A percentile compares a stretch with the other conserved stretches of the same genome.
Conservation (phyloP, 1,284 basidiomycete genomes). For the Naganishia sp. region DNA sequence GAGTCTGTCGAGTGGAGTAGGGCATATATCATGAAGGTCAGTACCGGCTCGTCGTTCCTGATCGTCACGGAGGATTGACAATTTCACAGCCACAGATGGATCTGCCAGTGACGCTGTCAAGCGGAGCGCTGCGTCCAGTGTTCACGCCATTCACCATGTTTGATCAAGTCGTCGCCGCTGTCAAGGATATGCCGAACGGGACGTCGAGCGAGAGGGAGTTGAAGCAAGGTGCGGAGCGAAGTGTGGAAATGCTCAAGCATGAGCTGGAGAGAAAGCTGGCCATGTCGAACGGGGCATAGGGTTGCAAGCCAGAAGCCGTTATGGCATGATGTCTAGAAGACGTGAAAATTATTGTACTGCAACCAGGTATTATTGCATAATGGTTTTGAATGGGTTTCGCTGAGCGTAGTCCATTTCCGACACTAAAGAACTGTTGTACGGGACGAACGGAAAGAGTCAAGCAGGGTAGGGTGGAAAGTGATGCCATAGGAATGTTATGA, state of each 20-base stretch:
- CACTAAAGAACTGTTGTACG: no score
- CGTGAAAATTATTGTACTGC: background rate
- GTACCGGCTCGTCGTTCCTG: conserved; percentile 35
- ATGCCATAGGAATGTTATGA: background rate
- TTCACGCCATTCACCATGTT: conserved; percentile 29
- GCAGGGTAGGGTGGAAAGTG: background rate
- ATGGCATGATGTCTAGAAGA: background rate
- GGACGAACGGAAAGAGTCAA: background rate
- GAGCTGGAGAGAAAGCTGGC: conserved; percentile 31
- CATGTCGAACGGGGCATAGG: conserved; percentile 11
- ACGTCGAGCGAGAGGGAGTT: conserved; percentile 4
- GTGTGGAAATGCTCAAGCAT: conserved; percentile 35
- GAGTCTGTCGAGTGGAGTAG: conserved; percentile 73
- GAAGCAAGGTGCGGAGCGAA: conserved; percentile 34
- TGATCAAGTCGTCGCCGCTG: conserved; percentile 28
- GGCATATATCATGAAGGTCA: conserved; percentile 69
- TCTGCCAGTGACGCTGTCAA: conserved; percentile 9
- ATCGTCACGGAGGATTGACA: no score
- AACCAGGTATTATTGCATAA: background rate
- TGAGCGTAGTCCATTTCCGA: no score
- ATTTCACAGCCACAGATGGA: background rate
- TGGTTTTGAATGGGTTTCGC: background rate
- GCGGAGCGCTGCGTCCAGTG: conserved; percentile 22
- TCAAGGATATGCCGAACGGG: conserved; percentile 4
- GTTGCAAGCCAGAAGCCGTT: background rate